A percentile compares a stretch with the other conserved stretches of the same genome.
These are phyloP conservation scores for Aspergillus japonicus DNA, from an alignment of 2,329 filamentous ascomycete species.

Conservation along the genomic window DNA sequence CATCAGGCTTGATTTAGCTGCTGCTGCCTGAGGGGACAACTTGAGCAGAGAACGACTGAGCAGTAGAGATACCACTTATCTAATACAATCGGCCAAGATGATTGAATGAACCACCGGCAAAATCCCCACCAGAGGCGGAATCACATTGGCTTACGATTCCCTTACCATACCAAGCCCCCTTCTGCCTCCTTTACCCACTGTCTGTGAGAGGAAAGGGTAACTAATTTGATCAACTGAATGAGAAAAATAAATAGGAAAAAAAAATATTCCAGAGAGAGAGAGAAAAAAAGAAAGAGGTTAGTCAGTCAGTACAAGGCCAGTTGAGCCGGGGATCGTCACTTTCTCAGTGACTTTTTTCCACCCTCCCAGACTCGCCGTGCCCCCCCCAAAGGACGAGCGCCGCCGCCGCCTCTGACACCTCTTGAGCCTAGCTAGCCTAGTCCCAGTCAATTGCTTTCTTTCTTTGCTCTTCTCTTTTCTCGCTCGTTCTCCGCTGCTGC, in stretches of 20 bases:
- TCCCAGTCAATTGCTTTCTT: neutral
- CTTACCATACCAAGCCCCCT: neutral
- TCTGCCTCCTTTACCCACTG: neutral
- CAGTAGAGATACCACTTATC: neutral
- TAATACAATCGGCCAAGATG: neutral
- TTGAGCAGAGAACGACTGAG: neutral
- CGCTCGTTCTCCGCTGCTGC: slow-evolving; percentile 4
- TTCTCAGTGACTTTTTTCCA: neutral
- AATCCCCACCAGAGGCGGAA: neutral
- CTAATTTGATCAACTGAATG: neutral
- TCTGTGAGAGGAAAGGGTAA: neutral
- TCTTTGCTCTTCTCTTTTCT: neutral
- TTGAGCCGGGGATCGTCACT: slow-evolving; percentile 14
- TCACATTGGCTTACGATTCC: no score
- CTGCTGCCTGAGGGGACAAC: no score
- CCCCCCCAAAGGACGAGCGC: neutral
- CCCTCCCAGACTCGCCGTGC: neutral
- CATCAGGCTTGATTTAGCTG: no score
- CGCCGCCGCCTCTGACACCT: slow-evolving; percentile 15
- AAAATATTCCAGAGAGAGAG: neutral
- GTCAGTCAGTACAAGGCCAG: slow-evolving; percentile 8
- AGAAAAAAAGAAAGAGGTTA: neutral
- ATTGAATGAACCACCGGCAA: neutral
- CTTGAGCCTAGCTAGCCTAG: neutral
- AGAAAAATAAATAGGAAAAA: neutral